Evolutionary conservation across 2,329 filamentous ascomycete genomes (phyloP).

Genomic region (Pseudogymnoascus sp.): DNA sequence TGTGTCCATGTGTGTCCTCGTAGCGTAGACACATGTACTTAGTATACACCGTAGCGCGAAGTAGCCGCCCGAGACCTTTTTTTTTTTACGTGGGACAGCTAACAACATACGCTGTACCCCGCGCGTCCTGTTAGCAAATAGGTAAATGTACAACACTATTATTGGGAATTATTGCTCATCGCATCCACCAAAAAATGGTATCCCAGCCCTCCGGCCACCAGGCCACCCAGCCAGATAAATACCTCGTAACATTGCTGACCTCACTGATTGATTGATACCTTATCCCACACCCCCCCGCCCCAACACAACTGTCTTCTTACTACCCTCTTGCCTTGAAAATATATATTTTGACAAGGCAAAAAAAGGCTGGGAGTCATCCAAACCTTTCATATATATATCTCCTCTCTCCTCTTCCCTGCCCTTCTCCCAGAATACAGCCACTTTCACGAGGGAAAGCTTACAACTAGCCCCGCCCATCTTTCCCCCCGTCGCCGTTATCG

Average conservation of each 20-base stretch:
- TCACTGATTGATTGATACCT: not conserved
- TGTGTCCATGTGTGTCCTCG: not conserved
- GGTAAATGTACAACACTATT: not conserved
- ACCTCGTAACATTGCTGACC: slow-evolving; percentile 1
- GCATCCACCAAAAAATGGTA: not conserved
- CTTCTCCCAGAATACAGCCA: not conserved
- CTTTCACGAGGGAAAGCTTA: not conserved
- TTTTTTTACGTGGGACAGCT: slow-evolving; percentile 1
- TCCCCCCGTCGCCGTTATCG: slow-evolving; percentile 7
- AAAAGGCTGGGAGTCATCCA: not conserved
- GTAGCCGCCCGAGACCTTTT: not conserved
- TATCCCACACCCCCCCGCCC: not conserved
- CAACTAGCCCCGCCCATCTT: not conserved
- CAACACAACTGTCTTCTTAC: not conserved
- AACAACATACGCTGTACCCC: not conserved
- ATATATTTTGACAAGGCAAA: not conserved
- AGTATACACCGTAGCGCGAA: not conserved
- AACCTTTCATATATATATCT: not conserved
- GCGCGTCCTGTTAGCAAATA: not conserved
- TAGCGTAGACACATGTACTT: no score
- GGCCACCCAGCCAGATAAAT: not conserved
- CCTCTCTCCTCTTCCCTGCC: not conserved
- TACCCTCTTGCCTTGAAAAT: not conserved
- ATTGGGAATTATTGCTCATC: slow-evolving; percentile 6
- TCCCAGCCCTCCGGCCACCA: not conserved